phyloP scores from a whole-genome alignment of 352 stramenopile species.

The Phytophthora sansomeana region DNA sequence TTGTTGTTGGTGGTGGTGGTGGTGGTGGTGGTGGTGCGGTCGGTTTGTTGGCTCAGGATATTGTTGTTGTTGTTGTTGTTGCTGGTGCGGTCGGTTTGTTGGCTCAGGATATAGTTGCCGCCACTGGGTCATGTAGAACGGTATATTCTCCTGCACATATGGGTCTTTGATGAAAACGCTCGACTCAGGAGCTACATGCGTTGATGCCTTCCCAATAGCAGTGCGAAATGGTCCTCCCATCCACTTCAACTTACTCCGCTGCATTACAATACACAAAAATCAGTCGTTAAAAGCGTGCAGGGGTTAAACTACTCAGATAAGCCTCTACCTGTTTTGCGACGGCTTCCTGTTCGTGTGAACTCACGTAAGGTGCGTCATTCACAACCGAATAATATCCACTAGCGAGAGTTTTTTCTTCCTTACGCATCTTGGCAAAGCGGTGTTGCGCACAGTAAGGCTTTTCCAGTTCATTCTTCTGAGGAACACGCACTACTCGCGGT shows the following conservation, averaged over 20 bases:
- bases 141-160: constrained; percentile 62
- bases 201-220: constrained; percentile 72
- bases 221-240: constrained; percentile 73
- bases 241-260: constrained; percentile 77
- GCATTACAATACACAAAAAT: constrained; percentile 1
- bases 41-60: constrained; percentile 20
- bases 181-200: constrained; percentile 44
- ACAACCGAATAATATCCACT: constrained; percentile 79
- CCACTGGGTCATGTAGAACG: constrained; percentile 68
- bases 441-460: constrained; percentile 77
- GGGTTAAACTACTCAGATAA: not conserved
- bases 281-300: not conserved
- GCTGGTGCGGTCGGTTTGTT: not conserved
- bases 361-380: constrained; percentile 82
- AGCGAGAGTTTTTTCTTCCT: constrained; percentile 32
- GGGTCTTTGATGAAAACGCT: constrained; percentile 66
- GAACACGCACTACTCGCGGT: constrained; percentile 56
- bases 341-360: constrained; percentile 52
- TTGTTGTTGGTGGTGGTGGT: too few species aligned
- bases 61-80: constrained; percentile 28
- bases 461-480: constrained; percentile 67
- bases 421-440: constrained; percentile 59
- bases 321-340: constrained; percentile 57
- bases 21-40: too few species aligned
- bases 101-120: constrained; percentile 45